These are phyloP conservation scores for Tulasnella sp. DNA, from an alignment of 768 basidiomycete species.

Conservation along the genomic window DNA sequence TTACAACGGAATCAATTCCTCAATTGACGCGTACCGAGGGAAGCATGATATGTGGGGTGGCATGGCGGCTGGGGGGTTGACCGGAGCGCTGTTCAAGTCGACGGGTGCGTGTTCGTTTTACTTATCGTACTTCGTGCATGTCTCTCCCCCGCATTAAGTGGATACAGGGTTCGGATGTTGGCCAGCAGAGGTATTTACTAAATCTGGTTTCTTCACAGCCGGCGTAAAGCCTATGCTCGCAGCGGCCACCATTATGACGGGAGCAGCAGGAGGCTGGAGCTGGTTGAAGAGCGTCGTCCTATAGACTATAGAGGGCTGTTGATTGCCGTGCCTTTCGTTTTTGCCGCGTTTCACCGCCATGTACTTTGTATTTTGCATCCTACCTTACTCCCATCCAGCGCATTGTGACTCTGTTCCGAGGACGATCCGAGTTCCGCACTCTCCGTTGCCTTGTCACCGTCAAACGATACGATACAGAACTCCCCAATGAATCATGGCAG, in stretches of 20 bases:
- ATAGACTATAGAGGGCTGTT: conserved; percentile 20
- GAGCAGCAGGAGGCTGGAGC: conserved; percentile 87
- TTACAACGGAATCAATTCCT: conserved; percentile 94
- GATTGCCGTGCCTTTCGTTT: too few species aligned
- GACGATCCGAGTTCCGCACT: too few species aligned
- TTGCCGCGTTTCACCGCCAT: too few species aligned
- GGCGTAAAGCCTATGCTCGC: conserved; percentile 83
- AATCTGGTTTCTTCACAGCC: conserved; percentile 39
- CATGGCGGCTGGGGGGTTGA: conserved; percentile 84
- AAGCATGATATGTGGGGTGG: conserved; percentile 86
- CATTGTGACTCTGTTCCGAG: too few species aligned
- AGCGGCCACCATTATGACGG: conserved; percentile 82
- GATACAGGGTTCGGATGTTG: neutral
- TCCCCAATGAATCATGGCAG: too few species aligned
- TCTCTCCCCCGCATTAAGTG: too few species aligned
- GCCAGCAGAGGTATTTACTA: too few species aligned
- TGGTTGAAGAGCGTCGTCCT: conserved; percentile 78
- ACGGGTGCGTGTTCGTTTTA: conserved; percentile 57
- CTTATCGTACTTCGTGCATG: conserved; percentile 18
- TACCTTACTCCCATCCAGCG: too few species aligned
- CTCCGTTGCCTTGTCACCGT: too few species aligned
- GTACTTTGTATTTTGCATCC: too few species aligned
- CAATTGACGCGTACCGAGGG: conserved; percentile 79
- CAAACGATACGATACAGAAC: too few species aligned
- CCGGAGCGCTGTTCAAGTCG: conserved; percentile 85